Base-by-base conservation (phyloP, 176 grass and related monocot genomes). In the Avena sativa region DNA sequence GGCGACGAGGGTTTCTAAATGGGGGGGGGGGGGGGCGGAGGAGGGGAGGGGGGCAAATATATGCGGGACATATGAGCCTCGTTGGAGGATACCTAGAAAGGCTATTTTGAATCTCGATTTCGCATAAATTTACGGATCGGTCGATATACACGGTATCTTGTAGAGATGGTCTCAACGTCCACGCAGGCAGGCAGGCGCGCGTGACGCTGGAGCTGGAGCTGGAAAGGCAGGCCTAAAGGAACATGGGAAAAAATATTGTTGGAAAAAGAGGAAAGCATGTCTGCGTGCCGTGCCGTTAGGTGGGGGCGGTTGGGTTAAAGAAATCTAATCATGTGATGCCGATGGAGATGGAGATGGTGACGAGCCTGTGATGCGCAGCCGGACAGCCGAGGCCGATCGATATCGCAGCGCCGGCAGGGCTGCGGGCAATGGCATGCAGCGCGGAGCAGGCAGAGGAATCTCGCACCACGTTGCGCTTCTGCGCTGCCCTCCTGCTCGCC, bases 221-320 rank as follows among this genome's bases (percentile, higher is more conserved):
- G 82, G 48, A 83, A 78, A 88, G 87, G 76, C 40, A 36, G 55
- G 36, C 79, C 19, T 10, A 82, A 82, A 69, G 28, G 21, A 30
- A 0, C 6, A 0, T 80, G 5, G 62, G 20, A 8, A 1, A 34
- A 34, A 1, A 15, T 2, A 76, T 7, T 65, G 32, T 3, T 40
- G 12, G 40, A 17, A 77, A 51, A 0, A 7, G n/a, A 32, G 0
- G 12, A 57, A 32, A 32, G 5, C 26, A 19, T 71, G 36, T 6
- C 6, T 21, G 9, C 49, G 11, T 36, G 69, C 15, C 86, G 34
- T 71, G 74, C 28, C 65, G 66, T 64, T 80, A 73, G 66, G 65
- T 80, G 6, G 7, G 30, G 26, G 62, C 28, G 72, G 72, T 75
- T 74, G 47, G 67, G 6, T 76, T 16, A 16, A 12, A 53, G 26